phyloP scores from a whole-genome alignment of 2,329 filamentous ascomycete genomes.

The Diaporthe citri region DNA sequence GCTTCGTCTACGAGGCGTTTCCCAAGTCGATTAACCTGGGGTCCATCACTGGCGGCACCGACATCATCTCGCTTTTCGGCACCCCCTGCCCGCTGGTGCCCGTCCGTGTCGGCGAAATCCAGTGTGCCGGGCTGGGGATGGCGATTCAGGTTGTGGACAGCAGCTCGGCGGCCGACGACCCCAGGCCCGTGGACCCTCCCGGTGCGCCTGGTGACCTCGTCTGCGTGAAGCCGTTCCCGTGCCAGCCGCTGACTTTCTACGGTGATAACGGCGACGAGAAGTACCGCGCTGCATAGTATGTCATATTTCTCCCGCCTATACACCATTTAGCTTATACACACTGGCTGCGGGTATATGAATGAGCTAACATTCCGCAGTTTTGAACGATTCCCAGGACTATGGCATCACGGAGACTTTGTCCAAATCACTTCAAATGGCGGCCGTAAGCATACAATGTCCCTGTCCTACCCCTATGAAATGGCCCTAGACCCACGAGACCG shows the following conservation, averaged over 20 bases:
- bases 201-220: constrained; percentile 88
- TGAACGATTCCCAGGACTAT: constrained; percentile 80
- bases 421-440: constrained; percentile 77
- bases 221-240: constrained; percentile 88
- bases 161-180: constrained; percentile 65
- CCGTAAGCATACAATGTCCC: constrained; percentile 35
- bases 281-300: constrained; percentile 80
- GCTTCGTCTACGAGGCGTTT: constrained; percentile 88
- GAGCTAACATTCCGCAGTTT: constrained; percentile 62
- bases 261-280: constrained; percentile 78
- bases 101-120: constrained; percentile 80
- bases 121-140: constrained; percentile 84
- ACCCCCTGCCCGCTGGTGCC: constrained; percentile 83
- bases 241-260: constrained; percentile 92
- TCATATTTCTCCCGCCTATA: background rate
- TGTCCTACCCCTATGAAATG: background rate
- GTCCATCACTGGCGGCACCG: constrained; percentile 95
- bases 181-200: constrained; percentile 58
- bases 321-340: background rate
- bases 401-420: constrained; percentile 97
- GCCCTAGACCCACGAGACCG: background rate
- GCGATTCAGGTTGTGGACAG: constrained; percentile 74
- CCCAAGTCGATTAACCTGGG: constrained; percentile 85
- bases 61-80: constrained; percentile 96
- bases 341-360: background rate